Evolutionary conservation across 768 basidiomycete genomes (phyloP), one percentile per base, ranked within the genome.

Genomic region (Termitomyces sp.): DNA sequence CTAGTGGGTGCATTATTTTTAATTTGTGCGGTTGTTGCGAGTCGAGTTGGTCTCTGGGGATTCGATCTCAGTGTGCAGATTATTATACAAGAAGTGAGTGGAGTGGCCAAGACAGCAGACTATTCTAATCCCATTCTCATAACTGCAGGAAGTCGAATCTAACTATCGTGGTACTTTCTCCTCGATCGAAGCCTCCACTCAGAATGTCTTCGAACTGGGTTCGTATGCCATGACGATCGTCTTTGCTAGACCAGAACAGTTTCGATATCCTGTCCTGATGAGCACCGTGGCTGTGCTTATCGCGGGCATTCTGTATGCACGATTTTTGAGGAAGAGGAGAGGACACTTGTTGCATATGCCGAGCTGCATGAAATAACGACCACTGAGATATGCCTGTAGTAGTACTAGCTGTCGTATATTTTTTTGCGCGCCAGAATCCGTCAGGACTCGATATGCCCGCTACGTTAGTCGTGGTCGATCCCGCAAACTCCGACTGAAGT

Each of bases 11-110:
- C 62, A 6, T 46, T 55, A 3, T 63, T 62, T 12, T 54, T 71
- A 2, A 59, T 68, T 14, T 66, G 48, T 13, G 64, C 60, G 20
- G 64, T 66, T 10, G 65, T 66, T 24, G 41, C 63, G n/a, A 69
- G 68, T 49, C 62, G 69, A 5, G 44, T 68, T 12, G 69, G 69
- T 13, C 61, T 71, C 14, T 69, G 69, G 69, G 68, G 68, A 10
- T 71, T 69, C 32, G 68, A 71, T 53, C 63, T 71, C 20, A 63
- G 64, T 41, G 65, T 61, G 4, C 69, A 71, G 52, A 54, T 64
- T 7, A 63, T 69, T 36, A 60, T 69, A n/a, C 69, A 71, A 58
- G 61, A 64, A 54, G 66, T 65, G n/a, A 31, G 63, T 32, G 22
- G 26, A 52, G 20, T 27, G 20, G 39, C 37, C 24, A 3, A 24